Evolutionary conservation across 768 basidiomycete genomes (phyloP).

Genomic region (Amylocystis lapponica): DNA sequence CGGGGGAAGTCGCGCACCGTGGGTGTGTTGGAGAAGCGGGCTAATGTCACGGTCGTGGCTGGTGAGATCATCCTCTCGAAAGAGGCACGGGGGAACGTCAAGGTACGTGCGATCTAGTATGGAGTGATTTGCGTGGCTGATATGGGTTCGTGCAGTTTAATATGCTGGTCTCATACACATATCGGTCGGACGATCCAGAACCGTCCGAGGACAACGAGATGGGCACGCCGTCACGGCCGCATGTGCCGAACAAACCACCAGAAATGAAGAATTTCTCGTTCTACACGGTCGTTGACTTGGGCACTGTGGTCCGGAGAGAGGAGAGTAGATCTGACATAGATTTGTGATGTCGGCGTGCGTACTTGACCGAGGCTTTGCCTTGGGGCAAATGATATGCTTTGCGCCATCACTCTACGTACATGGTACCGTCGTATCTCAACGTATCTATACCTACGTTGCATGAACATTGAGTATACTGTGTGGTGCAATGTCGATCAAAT

Average conservation of each 20-base stretch:
- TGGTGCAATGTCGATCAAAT: too few species aligned
- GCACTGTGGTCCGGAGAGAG: constrained; percentile 59
- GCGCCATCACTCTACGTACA: too few species aligned
- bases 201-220: constrained; percentile 50
- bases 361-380: background rate
- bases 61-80: constrained; percentile 85
- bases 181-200: constrained; percentile 81
- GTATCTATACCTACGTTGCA: too few species aligned
- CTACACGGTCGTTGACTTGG: constrained; percentile 79
- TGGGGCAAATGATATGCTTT: too few species aligned
- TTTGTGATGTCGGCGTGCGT: background rate
- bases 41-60: constrained; percentile 83
- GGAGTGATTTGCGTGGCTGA: background rate
- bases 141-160: constrained; percentile 61
- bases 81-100: constrained; percentile 70
- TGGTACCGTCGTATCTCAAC: too few species aligned
- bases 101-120: constrained; percentile 44
- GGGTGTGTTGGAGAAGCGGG: constrained; percentile 82
- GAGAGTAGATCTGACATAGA: constrained; percentile 25
- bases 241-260: constrained; percentile 39
- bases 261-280: constrained; percentile 89
- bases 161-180: constrained; percentile 91
- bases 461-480: too few species aligned
- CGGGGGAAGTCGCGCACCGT: constrained; percentile 50
- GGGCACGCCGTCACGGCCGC: constrained; percentile 30